Base-by-base conservation (phyloP, 305 asterid genomes). In the Solanum hybrid region DNA sequence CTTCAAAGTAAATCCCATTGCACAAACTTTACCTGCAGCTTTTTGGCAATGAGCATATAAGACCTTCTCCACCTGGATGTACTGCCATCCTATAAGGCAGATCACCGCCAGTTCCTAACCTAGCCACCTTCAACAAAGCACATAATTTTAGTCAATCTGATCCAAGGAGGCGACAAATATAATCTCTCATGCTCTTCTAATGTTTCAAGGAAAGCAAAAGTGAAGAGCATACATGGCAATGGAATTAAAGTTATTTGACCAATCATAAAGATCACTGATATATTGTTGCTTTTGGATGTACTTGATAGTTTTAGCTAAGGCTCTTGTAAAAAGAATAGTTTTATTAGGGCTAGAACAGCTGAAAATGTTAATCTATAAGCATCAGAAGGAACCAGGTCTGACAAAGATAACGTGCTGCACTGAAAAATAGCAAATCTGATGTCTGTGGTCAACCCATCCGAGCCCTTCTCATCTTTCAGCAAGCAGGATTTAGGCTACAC, bases 11-110 rank as follows among this genome's bases (percentile, higher is more conserved):
- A 6, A 85, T 85, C 71, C 76, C 29, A 32, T 56, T 7, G 42
- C 76, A 85, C 13, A 85, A 71, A 26, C 32, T 46, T 79, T 92
- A 96, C 99, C 98, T 90, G 97, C 99, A 97, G 90, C 96, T 93
- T 81, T 93, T 82, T 73, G 98, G 97, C 87, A 97, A 94, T 36
- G 99, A 94, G 93, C 99, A 95, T 73, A 97, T 90, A 82, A 96
- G 46, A 77, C 99, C 98, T 90, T 96, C 96, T 87, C 96, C 98
- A 89, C 94, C 94, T 56, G 99, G 99, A 91, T 97, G 99, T 79
- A 95, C 96, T 35, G 98, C 96, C 78, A 95, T 93, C 90, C 99
- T 94, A 89, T 97, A 97, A 10, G 99, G 99, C 82, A 97, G 90
- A 88, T 97, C 98, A 91, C 94, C 91, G 66, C 94, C 98, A 90